Evolutionary conservation across 495 filamentous ascomycete species (phyloP), one percentile per base, ranked within the genome.

Genomic region (Aspergillus affinis): DNA sequence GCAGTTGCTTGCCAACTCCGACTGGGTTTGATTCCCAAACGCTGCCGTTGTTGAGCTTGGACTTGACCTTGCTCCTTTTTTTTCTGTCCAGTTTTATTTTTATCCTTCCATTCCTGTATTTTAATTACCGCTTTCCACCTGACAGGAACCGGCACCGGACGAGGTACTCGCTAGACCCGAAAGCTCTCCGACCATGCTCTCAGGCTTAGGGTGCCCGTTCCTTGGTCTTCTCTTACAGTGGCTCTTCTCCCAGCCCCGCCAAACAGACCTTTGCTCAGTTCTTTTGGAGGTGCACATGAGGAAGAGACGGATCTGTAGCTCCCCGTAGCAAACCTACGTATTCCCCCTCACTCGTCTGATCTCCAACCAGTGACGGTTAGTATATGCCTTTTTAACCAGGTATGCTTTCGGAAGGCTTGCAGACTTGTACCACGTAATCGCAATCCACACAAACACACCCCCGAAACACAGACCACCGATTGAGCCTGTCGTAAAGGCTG

Each of bases 341-440:
- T 41, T 10, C 13, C 36, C 32, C 23, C 4, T 26, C 23, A 4
- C 23, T 26, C 23, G 23, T 26, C 23, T 26, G 3, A 17, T 41
- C 36, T 41, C 36, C 36, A 15, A 41, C 36, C 36, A 41, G 36
- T 41, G 36, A 41, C 29, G 29, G 29, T 32, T 32, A 1, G 29
- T 32, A 32, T 32, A 32, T 32, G 10, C 6, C 29, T 10, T 32
- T 32, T 32, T 7, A 10, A 10, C 36, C 36, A 41, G 36, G 13
- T 15, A 41, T 13, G 13, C 36, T 41, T 41, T 41, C 36, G 36
- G 61, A 57, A 60, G 61, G 61, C 61, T 64, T 64, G 61, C 57
- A 64, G 55, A 23, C 30, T 48, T 64, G 61, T 64, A 30, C 49
- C n/a, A 64, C 61, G 15, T 49, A 26, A 7, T 20, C 8, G 30